Base-by-base conservation (phyloP, 2,329 filamentous ascomycete genomes). In the Penicillium sp. region DNA sequence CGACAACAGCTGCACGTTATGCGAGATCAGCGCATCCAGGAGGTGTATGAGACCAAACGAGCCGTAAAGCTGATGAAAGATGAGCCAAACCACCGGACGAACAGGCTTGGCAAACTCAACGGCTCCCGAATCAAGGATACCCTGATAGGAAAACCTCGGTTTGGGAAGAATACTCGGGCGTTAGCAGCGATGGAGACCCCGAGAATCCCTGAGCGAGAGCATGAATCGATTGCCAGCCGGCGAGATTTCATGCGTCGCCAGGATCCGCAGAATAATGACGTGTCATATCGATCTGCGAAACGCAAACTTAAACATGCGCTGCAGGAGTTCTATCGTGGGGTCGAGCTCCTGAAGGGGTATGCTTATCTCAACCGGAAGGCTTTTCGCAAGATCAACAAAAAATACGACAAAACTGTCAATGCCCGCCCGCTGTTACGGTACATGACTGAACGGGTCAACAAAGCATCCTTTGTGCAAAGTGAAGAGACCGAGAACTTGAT, bases 331-430 rank as follows among this genome's bases (percentile, higher is more conserved):
- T 97, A 99, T 71, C 88, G 93, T 20, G 89, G 90, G 0, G 81
- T 99, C 14, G 94, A 99, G 70, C 79, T 97, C 44, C 81, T 99
- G 56, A 97, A 97, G 75, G 89, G 90, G 0, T 99, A 96, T 67
- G 88, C 92, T 1, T 77, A 96, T 22, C 80, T 97, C 14, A 99
- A 99, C 72, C 85, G 91, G 47, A 96, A 91, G 0, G 94, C 92
- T 0, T 97, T 97, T 69, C 87, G 92, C 29, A 99, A 99, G 73
- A 91, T 99, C 69, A 97, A 96, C 76, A 99, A 99, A 74, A 99
- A 99, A 75, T 97, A 95, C 71, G 92, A 97, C 80, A 99, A 97
- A 76, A 85, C 89, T 2, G 85, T 92, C 54, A 85, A 92, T 64
- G 88, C 91, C 40, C 84, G 88, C 11, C 90, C 90, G 0, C 83